Evolutionary conservation across 306 rosid genomes (phyloP).

Genomic region (Prunus campanulata): DNA sequence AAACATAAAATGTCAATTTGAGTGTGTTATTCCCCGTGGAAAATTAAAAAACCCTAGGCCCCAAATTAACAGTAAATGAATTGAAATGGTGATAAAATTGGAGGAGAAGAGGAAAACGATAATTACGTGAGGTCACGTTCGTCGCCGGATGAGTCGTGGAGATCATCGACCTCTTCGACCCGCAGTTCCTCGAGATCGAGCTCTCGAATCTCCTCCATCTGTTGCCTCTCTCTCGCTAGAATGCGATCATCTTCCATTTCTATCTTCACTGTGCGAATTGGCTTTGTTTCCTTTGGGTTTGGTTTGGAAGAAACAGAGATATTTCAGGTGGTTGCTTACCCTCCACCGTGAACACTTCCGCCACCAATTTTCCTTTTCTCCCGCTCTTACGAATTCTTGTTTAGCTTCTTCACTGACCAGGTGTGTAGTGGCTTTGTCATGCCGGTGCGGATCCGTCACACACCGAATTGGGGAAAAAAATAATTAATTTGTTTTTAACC

Average conservation of each 20-base stretch:
- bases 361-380: background rate
- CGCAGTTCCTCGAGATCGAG: conserved; percentile 87
- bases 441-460: background rate
- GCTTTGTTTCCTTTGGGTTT: background rate
- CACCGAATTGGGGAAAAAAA: background rate
- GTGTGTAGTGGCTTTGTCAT: background rate
- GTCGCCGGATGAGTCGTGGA: conserved; percentile 46
- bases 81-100: background rate
- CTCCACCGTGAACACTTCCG: background rate
- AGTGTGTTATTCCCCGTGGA: background rate
- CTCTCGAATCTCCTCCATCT: conserved; percentile 83
- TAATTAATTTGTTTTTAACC: no score
- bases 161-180: conserved; percentile 73
- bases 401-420: background rate
- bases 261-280: background rate
- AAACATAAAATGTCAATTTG: background rate
- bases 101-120: background rate
- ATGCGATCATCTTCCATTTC: conserved; percentile 54
- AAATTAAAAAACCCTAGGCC: conserved; percentile 13
- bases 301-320: background rate
- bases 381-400: background rate
- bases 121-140: conserved; percentile 48
- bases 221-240: conserved; percentile 67
- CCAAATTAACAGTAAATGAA: background rate
- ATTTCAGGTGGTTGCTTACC: background rate